Evolutionary conservation across 352 stramenopile genomes (phyloP).

Genomic region (Globisporangium radiosum): DNA sequence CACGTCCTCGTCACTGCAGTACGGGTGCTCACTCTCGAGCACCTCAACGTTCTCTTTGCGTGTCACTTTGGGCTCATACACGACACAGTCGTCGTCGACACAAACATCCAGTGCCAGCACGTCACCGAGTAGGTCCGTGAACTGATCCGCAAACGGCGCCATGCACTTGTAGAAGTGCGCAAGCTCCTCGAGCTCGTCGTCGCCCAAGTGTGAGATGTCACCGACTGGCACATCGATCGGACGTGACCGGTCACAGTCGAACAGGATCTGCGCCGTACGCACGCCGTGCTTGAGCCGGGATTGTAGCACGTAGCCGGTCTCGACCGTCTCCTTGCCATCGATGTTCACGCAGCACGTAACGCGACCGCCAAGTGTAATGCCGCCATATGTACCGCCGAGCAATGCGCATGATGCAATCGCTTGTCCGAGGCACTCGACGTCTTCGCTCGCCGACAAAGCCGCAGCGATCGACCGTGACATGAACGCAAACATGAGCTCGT

Average conservation of each 20-base stretch:
- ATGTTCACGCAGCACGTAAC: slow-evolving; percentile 71
- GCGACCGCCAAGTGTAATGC: slow-evolving; percentile 42
- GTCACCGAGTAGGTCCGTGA: slow-evolving; percentile 21
- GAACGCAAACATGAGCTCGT: slow-evolving; percentile 18
- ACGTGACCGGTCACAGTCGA: slow-evolving; percentile 50
- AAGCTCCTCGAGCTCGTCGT: slow-evolving; percentile 34
- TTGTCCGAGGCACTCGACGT: slow-evolving; percentile 10
- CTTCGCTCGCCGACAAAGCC: neutral
- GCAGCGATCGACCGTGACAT: slow-evolving; percentile 16
- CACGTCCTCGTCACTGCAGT: slow-evolving; percentile 47
- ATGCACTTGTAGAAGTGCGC: slow-evolving; percentile 29
- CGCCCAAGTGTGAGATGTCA: slow-evolving; percentile 38
- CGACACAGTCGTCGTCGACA: neutral
- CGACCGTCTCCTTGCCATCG: slow-evolving; percentile 64
- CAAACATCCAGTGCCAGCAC: slow-evolving; percentile 19
- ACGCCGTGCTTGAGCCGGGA: slow-evolving; percentile 31
- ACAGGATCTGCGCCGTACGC: slow-evolving; percentile 50
- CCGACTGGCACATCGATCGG: slow-evolving; percentile 50
- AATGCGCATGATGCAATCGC: slow-evolving; percentile 40
- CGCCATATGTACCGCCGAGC: slow-evolving; percentile 48
- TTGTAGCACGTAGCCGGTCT: slow-evolving; percentile 59
- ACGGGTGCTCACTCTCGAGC: slow-evolving; percentile 73
- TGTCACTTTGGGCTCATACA: slow-evolving; percentile 39
- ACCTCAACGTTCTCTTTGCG: slow-evolving; percentile 72
- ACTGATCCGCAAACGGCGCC: slow-evolving; percentile 19